Evolutionary conservation across 1,284 basidiomycete species (phyloP).

Genomic region (Rhodotorula sp.): DNA sequence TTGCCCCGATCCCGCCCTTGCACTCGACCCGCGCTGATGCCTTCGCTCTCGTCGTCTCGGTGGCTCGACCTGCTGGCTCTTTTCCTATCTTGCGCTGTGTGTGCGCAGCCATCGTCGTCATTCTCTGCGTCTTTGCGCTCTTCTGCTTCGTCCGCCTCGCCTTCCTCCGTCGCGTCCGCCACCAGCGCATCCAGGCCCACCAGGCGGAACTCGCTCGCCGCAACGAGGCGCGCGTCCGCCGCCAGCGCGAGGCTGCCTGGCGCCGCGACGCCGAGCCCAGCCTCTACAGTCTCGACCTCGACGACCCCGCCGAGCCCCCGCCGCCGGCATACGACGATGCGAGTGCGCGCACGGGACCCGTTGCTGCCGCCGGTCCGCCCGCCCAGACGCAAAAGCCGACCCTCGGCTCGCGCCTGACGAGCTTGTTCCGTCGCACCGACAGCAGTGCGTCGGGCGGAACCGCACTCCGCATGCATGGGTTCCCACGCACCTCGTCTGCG

Average conservation of each 20-base stretch:
- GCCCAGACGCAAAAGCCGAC: no score
- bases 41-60: background rate
- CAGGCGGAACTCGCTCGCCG: background rate
- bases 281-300: background rate
- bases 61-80: background rate
- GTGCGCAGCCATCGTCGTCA: conserved; percentile 17
- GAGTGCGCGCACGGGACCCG: background rate
- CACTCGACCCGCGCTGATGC: background rate
- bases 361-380: background rate
- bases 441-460: no score
- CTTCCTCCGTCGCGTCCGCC: conserved; percentile 9
- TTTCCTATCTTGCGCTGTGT: no score
- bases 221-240: background rate
- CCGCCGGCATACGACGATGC: background rate
- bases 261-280: background rate
- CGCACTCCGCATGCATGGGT: no score
- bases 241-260: no score
- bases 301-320: background rate
- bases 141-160: conserved; percentile 10
- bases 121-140: conserved; percentile 14
- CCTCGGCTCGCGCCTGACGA: no score
- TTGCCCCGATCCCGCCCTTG: no score
- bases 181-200: background rate
- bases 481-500: no score
- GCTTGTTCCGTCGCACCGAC: no score